Evolutionary conservation across 2,329 filamentous ascomycete species (phyloP), one percentile per base, ranked within the genome.

Genomic region (Pseudogymnoascus sp.): DNA sequence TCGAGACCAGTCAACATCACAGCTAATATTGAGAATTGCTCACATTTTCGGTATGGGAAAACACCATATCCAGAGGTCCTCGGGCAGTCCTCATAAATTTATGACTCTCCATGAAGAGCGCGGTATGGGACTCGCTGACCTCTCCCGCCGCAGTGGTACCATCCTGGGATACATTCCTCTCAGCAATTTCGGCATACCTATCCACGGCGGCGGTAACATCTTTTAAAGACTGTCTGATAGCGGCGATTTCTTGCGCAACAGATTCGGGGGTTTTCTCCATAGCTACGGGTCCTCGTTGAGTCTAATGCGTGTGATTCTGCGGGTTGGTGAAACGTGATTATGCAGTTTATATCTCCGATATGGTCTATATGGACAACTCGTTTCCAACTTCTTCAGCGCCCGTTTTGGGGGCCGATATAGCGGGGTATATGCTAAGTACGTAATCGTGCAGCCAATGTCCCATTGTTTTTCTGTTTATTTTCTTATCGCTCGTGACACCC

Each of bases 61-160:
- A 64, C 18, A 67, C 62, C 60, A 64, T 67, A 30, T 67, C 63
- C 16, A 67, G 16, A n/a, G 65, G 66, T 6, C 65, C 66, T 39
- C 65, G 43, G 4, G 25, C 43, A 25, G 43, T 30, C 22, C 43
- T 50, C 25, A 50, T 50, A 8, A 50, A 16, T 14, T 50, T 50
- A 50, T 50, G 43, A n/a, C 43, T 50, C n/a, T 50, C 43, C 43
- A 50, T 50, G n/a, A 50, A 50, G 43, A 50, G 61, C 25, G 38
- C 58, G 8, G 60, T 59, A 28, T 64, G 64, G 4, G n/a, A 50
- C 37, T 62, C 57, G 38, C 61, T 62, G 34, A 64, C 41, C 30
- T 63, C 34, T 20, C 63, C 64, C 32, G 57, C 20, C 20, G 58
- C 54, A 37, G 39, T 20, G 20, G 59, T 59, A 54, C 60, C 58